phyloP scores from a whole-genome alignment of 2,329 filamentous ascomycete species.

The Gyromitra esculenta region DNA sequence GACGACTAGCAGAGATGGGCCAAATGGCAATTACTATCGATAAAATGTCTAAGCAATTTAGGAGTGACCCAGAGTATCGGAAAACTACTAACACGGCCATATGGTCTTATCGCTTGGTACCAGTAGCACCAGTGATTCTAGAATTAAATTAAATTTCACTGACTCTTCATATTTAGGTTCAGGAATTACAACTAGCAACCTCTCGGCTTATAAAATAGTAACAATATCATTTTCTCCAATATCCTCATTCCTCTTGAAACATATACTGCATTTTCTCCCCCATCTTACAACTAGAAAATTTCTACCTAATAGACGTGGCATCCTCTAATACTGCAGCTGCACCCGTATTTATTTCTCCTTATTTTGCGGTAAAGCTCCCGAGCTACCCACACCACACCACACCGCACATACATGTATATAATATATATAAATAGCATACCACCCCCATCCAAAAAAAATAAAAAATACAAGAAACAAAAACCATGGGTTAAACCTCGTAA shows the following conservation, averaged over 20 bases:
- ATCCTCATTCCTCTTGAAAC: not conserved
- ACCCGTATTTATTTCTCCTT: not conserved
- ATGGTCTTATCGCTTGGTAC: too few relatives aligned
- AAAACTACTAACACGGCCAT: too few relatives aligned
- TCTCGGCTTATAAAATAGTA: too few relatives aligned
- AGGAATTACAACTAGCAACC: not conserved
- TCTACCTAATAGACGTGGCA: conserved; percentile 12
- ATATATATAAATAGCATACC: conserved; percentile 13
- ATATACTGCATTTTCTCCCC: not conserved
- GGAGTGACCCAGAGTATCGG: too few relatives aligned
- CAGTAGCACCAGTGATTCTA: too few relatives aligned
- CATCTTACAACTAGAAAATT: not conserved
- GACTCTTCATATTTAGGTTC: not conserved
- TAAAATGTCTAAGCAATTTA: too few relatives aligned
- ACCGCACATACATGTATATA: not conserved
- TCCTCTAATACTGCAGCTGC: conserved; percentile 6
- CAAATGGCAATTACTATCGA: too few relatives aligned
- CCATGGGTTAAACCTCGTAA: not conserved
- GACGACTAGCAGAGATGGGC: too few relatives aligned
- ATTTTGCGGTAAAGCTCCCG: not conserved
- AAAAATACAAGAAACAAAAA: conserved; percentile 12
- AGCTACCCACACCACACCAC: not conserved
- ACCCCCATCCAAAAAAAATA: not conserved
- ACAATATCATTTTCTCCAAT: too few relatives aligned
- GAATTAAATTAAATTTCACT: too few relatives aligned